A percentile compares a stretch with the other conserved stretches of the same genome.
These are phyloP conservation scores for Durio zibethinus DNA, from an alignment of 345 rosid genomes.

Conservation along the genomic window DNA sequence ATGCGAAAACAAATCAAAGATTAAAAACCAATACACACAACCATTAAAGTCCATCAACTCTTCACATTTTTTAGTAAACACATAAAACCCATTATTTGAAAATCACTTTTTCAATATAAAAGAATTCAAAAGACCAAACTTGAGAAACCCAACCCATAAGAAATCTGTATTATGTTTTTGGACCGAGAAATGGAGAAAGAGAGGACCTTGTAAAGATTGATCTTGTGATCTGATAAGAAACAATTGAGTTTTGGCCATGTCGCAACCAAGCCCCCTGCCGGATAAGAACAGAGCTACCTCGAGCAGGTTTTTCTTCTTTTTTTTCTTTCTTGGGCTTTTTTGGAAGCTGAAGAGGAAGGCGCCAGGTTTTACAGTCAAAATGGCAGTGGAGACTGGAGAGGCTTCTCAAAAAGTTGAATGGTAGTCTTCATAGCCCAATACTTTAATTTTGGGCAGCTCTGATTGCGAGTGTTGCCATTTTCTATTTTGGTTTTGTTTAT, in stretches of 20 bases:
- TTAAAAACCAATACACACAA: not conserved
- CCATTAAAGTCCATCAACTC: not conserved
- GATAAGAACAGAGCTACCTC: conserved; percentile 93
- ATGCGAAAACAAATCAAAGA: too few species aligned
- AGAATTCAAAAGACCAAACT: not conserved
- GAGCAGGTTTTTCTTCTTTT: conserved; percentile 89
- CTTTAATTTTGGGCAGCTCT: conserved; percentile 31
- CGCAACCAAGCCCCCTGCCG: conserved; percentile 88
- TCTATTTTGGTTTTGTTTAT: not conserved
- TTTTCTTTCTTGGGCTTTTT: conserved; percentile 50
- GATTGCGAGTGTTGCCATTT: conserved; percentile 44
- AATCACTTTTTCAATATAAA: too few species aligned
- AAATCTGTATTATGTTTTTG: too few species aligned
- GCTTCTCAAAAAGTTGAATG: conserved; percentile 43
- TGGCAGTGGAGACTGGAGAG: conserved; percentile 43
- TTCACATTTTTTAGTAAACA: not conserved
- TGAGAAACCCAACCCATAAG: not conserved
- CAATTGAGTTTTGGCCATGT: conserved; percentile 90
- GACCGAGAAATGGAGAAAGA: not conserved
- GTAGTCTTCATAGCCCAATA: conserved; percentile 33
- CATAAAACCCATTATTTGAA: too few species aligned
- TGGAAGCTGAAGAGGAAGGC: conserved; percentile 29
- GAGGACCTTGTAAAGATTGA: conserved; percentile 87
- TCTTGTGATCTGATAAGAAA: conserved; percentile 85
- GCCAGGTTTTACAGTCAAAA: conserved; percentile 30